A percentile compares a stretch with the other conserved stretches of the same genome.
Conservation (phyloP, 345 rosid species). For the Bruguiera gymnorhiza region DNA sequence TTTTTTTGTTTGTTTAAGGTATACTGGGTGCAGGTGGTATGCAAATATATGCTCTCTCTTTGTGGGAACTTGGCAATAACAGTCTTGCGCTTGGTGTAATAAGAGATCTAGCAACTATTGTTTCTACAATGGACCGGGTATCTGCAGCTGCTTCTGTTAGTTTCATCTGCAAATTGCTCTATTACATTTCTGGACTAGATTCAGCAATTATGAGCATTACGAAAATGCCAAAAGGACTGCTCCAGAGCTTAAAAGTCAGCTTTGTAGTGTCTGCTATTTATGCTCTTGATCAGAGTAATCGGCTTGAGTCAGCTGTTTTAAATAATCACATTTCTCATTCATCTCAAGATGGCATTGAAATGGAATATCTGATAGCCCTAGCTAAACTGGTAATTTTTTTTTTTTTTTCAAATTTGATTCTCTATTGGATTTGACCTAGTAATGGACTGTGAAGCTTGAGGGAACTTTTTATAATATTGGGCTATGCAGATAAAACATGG, state of each 20-base stretch:
- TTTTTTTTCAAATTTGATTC: constrained; percentile 7
- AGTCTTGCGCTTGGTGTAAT: constrained; percentile 61
- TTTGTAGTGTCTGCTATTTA: constrained; percentile 65
- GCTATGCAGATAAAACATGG: constrained; percentile 66
- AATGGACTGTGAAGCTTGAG: neutral
- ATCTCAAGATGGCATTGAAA: constrained; percentile 56
- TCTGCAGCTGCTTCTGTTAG: constrained; percentile 61
- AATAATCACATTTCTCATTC: constrained; percentile 44
- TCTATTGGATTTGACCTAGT: neutral
- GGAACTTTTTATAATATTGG: constrained; percentile 13
- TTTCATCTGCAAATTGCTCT: constrained; percentile 77
- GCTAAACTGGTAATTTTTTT: constrained; percentile 63
- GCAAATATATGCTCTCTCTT: constrained; percentile 77
- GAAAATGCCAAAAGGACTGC: constrained; percentile 69
- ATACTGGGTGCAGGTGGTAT: constrained; percentile 65
- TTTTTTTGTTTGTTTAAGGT: constrained; percentile 38
- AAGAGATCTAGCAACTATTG: constrained; percentile 51
- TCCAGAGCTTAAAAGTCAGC: constrained; percentile 65
- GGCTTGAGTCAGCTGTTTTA: constrained; percentile 60
- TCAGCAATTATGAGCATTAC: constrained; percentile 61
- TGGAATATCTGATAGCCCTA: constrained; percentile 76
- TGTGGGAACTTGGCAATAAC: constrained; percentile 77
- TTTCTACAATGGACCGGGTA: constrained; percentile 54
- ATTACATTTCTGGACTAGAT: constrained; percentile 70
- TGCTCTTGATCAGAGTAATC: constrained; percentile 67